A percentile compares a stretch with the other conserved stretches of the same genome.
phyloP scores from a whole-genome alignment of 192 early-diverging fungal species.

The Coemansia sp. region DNA sequence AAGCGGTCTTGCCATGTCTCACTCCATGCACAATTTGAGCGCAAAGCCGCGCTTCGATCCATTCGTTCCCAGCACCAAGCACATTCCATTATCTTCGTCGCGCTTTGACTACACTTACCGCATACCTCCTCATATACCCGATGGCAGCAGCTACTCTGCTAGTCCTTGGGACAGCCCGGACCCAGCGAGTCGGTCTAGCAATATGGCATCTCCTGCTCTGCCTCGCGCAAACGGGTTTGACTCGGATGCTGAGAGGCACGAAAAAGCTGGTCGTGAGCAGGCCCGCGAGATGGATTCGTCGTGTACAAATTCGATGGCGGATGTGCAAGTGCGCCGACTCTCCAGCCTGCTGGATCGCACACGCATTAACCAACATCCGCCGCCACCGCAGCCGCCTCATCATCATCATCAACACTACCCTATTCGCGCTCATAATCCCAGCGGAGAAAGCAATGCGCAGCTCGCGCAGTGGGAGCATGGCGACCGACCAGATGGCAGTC shows the following conservation, averaged over 20 bases:
- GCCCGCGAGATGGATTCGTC: constrained; percentile 1
- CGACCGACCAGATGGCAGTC: background rate
- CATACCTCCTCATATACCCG: background rate
- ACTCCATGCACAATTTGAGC: background rate
- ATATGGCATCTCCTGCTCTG: background rate
- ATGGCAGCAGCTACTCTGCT: background rate
- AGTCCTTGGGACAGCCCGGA: background rate
- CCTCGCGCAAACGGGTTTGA: background rate
- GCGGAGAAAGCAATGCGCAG: background rate
- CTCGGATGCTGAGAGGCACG: background rate
- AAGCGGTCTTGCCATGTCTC: background rate
- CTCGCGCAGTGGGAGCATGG: background rate
- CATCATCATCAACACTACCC: too few relatives aligned
- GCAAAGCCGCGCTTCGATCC: background rate
- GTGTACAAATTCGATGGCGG: background rate
- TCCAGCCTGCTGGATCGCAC: background rate
- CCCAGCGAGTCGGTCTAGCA: background rate
- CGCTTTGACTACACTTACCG: constrained; percentile 18
- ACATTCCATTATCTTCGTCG: constrained; percentile 10
- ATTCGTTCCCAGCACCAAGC: background rate
- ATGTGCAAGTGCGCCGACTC: constrained; percentile 1
- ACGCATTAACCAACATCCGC: background rate
- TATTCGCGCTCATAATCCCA: background rate
- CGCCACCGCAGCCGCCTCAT: background rate
- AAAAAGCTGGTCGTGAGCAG: background rate